phyloP scores from a whole-genome alignment of 345 rosid species.

The Hibiscus trionum region DNA sequence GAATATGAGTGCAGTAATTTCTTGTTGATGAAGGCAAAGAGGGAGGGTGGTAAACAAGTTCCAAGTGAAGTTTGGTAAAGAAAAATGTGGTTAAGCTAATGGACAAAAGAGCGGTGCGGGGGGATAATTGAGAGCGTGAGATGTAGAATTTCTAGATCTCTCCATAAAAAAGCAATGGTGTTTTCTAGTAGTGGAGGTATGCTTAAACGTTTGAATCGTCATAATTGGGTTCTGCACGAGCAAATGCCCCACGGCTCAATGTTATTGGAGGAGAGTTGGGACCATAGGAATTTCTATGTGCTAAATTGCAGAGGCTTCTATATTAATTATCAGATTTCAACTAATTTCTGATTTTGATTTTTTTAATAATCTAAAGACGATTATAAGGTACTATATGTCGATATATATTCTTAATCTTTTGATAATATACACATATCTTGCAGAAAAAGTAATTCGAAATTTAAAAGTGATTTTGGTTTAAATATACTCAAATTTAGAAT shows the following conservation, averaged over 20 bases:
- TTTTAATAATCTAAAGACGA: no score
- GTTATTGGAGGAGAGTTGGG: not conserved
- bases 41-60: not conserved
- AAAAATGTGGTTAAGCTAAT: not conserved
- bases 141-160: no score
- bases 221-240: no score
- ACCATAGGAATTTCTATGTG: not conserved
- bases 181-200: not conserved
- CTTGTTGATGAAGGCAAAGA: not conserved
- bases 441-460: no score
- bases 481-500: no score
- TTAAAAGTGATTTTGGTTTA: no score
- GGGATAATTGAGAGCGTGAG: not conserved
- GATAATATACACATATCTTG: no score
- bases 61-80: not conserved
- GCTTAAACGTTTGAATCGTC: not conserved
- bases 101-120: not conserved
- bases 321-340: no score
- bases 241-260: not conserved
- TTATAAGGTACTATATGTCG: no score
- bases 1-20: not conserved
- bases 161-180: not conserved
- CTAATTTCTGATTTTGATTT: no score
- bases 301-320: not conserved
- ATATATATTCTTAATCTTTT: no score